Conservation (phyloP, 805 yeast genomes). For the Monosporozyma solicola region DNA sequence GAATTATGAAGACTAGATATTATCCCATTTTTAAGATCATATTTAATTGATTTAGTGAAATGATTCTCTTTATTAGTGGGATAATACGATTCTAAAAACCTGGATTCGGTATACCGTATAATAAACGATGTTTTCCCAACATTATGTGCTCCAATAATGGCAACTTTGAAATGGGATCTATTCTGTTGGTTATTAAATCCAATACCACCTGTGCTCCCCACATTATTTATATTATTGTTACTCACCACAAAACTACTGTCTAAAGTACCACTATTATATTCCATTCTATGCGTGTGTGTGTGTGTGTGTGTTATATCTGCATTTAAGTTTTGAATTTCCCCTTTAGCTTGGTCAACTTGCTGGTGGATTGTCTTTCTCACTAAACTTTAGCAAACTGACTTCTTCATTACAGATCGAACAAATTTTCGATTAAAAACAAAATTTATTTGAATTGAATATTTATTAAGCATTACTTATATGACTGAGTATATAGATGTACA, state of each 20-base stretch:
- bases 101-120: constrained; percentile 78
- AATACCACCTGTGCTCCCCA: neutral
- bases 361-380: neutral
- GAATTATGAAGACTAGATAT: neutral
- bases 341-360: neutral
- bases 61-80: constrained; percentile 81
- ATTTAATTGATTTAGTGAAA: constrained; percentile 52
- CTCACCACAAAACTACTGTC: neutral
- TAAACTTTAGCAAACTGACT: neutral
- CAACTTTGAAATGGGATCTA: constrained; percentile 47
- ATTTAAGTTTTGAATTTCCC: neutral
- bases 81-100: constrained; percentile 79
- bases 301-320: neutral
- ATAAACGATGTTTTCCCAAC: constrained; percentile 85
- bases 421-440: neutral
- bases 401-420: neutral
- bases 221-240: neutral
- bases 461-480: neutral
- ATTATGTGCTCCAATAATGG: constrained; percentile 79
- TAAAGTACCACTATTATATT: neutral
- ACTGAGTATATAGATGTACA: neutral
- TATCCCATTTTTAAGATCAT: constrained; percentile 45
- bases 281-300: neutral
- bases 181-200: neutral
- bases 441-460: neutral